Conservation (phyloP, 768 basidiomycete species). For the Russula compacta region DNA sequence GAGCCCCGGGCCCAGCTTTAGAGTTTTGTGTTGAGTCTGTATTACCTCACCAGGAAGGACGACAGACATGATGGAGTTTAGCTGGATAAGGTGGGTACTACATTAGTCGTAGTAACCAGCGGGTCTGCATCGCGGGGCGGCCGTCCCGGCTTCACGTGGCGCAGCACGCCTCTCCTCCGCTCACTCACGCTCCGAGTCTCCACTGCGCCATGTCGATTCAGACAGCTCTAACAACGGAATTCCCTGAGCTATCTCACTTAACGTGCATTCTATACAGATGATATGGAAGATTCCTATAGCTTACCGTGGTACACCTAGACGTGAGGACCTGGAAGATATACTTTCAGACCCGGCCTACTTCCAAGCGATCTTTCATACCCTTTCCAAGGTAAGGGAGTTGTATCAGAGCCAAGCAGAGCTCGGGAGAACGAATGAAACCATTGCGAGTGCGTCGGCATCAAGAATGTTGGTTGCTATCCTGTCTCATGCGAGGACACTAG, state of each 20-base stretch:
- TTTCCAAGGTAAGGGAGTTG: conserved; percentile 62
- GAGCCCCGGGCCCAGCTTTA: conserved; percentile 83
- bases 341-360: conserved; percentile 76
- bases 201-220: conserved; percentile 14
- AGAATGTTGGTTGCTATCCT: conserved; percentile 7
- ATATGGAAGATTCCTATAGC: background rate
- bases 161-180: background rate
- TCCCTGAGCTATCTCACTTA: conserved; percentile 63
- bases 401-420: conserved; percentile 72
- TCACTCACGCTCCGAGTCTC: background rate
- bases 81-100: background rate
- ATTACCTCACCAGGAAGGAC: conserved; percentile 79
- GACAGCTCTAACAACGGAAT: conserved; percentile 38
- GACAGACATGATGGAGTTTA: conserved; percentile 36
- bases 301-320: conserved; percentile 35
- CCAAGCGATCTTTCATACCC: conserved; percentile 77
- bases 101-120: no score
- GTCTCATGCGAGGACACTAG: conserved; percentile 31
- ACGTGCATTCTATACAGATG: conserved; percentile 37
- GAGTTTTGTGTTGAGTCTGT: conserved; percentile 63
- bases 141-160: background rate
- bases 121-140: no score
- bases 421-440: conserved; percentile 74
- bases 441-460: conserved; percentile 56
- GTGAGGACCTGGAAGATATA: conserved; percentile 86